Evolutionary conservation across 106 monocot genomes (phyloP), one percentile per base, ranked within the genome.

Genomic region (Hemerocallis citrina): DNA sequence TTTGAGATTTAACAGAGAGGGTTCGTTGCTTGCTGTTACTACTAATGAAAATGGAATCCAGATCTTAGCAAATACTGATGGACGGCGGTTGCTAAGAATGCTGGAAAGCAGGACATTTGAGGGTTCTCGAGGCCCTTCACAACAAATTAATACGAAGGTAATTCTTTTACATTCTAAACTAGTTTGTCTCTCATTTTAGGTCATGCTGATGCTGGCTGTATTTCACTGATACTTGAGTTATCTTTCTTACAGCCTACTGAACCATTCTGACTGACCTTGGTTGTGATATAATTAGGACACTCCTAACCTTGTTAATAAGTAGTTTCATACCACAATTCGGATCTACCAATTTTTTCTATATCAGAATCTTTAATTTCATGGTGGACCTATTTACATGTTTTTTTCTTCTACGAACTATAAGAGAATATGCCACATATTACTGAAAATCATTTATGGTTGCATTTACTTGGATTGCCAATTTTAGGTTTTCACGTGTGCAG

Each of bases 1-100:
- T 2, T 63, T 95, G 38, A 80, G 94, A 81, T 95, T 95, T 72
- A 95, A 95, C 55, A 80, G 74, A 62, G 94, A 95, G 71, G 94
- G 94, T 1, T 95, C 94, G 30, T 71, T 95, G 39, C 85, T 95
- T 55, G 94, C 94, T 3, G 74, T 95, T 68, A 95, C 94, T 52
- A 89, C 93, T 34, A 84, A 39, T 41, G 94, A 95, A 19, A 89
- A 74, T 69, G 94, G 94, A 49, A 89, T 95, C 27, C 89, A 89
- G 71, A 89, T 95, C 42, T 62, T 95, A 44, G 94, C 94, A 49
- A 95, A 95, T 30, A 52, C 72, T 63, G 94, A 95, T 83, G 94
- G 94, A 36, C 80, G 81, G 10, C 82, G 83, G 10, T 71, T 95
- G 68, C 65, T 95, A 54, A 80, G 94, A 67, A 86, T 86, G 72